Conservation (phyloP, 1,139 yeast genomes). For the Debaryomyces sp. region DNA sequence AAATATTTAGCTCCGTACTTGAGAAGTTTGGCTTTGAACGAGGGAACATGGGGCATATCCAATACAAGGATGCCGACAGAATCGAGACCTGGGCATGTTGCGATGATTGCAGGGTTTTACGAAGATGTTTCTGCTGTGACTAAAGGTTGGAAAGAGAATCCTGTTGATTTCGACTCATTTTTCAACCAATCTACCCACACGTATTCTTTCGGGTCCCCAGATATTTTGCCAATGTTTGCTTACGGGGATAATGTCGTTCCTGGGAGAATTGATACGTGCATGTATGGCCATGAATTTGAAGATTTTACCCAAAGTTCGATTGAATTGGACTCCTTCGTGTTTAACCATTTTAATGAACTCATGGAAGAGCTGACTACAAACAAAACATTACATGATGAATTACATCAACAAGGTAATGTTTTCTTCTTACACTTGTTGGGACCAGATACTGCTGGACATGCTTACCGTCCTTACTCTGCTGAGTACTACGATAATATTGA, state of each 20-base stretch:
- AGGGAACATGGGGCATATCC: constrained; percentile 93
- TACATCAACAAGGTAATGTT: constrained; percentile 77
- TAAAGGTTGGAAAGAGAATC: constrained; percentile 98
- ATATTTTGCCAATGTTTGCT: constrained; percentile 95
- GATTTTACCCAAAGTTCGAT: constrained; percentile 89
- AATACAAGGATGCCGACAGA: constrained; percentile 99
- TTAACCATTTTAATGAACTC: constrained; percentile 72
- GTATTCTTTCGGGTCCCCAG: constrained; percentile 95
- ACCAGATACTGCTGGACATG: constrained; percentile 97
- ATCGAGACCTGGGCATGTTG: constrained; percentile 98
- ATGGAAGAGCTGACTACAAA: constrained; percentile 66
- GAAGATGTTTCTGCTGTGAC: constrained; percentile 99
- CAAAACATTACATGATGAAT: constrained; percentile 55
- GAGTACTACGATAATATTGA: constrained; percentile 93
- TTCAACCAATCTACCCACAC: constrained; percentile 93
- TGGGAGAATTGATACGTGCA: constrained; percentile 79
- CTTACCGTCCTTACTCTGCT: constrained; percentile 91
- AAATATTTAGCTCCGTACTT: constrained; percentile 85
- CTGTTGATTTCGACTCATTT: constrained; percentile 95
- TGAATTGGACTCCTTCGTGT: constrained; percentile 87
- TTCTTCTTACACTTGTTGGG: constrained; percentile 92
- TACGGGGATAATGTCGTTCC: constrained; percentile 71
- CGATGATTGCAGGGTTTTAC: constrained; percentile 97
- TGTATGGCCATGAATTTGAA: constrained; percentile 95
- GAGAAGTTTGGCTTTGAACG: constrained; percentile 64